Conservation (phyloP, 208 protist species). For the Polymyxa betae region DNA sequence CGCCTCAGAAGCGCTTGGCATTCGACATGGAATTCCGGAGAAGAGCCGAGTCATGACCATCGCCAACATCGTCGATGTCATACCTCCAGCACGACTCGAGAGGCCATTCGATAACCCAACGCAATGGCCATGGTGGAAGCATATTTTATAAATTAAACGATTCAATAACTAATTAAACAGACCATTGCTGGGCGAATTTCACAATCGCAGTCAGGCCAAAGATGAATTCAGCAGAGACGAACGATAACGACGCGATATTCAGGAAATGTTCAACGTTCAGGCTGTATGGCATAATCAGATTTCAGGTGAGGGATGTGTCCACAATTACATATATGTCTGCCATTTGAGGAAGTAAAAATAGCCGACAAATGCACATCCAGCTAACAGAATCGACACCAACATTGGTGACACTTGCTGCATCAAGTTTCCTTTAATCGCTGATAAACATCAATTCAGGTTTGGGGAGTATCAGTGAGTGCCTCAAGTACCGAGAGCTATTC, state of each 20-base stretch:
- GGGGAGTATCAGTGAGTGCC: not conserved
- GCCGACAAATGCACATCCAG: constrained; percentile 1
- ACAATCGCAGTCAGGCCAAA: not conserved
- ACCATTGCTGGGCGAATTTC: not conserved
- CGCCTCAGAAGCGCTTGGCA: no score
- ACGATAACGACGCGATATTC: constrained; percentile 5
- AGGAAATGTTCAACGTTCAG: constrained; percentile 7
- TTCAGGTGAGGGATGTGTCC: not conserved
- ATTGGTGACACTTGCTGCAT: constrained; percentile 21
- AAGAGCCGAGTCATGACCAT: no score
- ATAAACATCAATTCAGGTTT: not conserved
- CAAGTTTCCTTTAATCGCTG: not conserved
- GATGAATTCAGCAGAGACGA: not conserved
- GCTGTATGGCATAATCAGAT: not conserved
- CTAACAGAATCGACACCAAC: not conserved
- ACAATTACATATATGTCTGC: constrained; percentile 35
- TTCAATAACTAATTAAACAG: no score
- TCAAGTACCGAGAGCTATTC: not conserved
- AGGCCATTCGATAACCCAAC: no score
- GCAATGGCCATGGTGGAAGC: no score
- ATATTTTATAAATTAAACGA: no score
- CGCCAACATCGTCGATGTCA: no score
- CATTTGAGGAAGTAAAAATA: constrained; percentile 42
- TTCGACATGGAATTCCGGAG: no score
- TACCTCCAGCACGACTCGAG: no score